Evolutionary conservation across 768 basidiomycete genomes (phyloP).

Genomic region (Dictyophora rubrovolvata): DNA sequence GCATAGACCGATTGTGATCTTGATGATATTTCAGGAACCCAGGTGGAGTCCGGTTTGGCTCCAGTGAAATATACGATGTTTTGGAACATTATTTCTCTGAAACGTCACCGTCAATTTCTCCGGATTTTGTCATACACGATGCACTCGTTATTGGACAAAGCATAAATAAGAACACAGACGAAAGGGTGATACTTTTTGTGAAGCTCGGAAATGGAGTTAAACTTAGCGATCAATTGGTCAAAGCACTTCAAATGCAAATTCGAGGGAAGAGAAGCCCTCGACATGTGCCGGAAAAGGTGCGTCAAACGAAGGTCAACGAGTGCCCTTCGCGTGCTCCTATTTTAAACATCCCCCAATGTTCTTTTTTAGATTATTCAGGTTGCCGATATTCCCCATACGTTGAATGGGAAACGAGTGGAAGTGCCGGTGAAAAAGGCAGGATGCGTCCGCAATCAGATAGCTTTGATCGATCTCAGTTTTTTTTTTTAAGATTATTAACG

Average conservation of each 20-base stretch:
- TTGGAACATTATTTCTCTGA: constrained; percentile 51
- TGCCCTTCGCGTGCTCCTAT: background rate
- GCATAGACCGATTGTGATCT: constrained; percentile 4
- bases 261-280: constrained; percentile 55
- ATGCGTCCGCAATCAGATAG: background rate
- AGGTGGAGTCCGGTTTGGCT: constrained; percentile 74
- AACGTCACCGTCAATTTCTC: constrained; percentile 25
- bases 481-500: constrained; percentile 63
- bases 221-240: constrained; percentile 42
- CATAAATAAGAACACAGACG: constrained; percentile 54
- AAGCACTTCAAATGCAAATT: constrained; percentile 51
- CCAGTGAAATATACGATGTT: constrained; percentile 73
- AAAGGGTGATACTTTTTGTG: constrained; percentile 68
- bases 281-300: constrained; percentile 66
- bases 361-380: constrained; percentile 53
- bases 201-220: constrained; percentile 43
- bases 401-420: constrained; percentile 76
- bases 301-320: too few relatives aligned
- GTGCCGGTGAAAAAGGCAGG: constrained; percentile 65
- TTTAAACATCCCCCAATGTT: background rate
- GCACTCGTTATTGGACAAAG: constrained; percentile 64
- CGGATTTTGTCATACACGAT: constrained; percentile 40
- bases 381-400: constrained; percentile 63
- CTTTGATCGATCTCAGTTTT: constrained; percentile 7
- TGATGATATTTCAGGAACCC: constrained; percentile 43